Evolutionary conservation across 371 early-diverging fungal species (phyloP), one percentile per base, ranked within the genome.

Genomic region (Mortierella sp.): DNA sequence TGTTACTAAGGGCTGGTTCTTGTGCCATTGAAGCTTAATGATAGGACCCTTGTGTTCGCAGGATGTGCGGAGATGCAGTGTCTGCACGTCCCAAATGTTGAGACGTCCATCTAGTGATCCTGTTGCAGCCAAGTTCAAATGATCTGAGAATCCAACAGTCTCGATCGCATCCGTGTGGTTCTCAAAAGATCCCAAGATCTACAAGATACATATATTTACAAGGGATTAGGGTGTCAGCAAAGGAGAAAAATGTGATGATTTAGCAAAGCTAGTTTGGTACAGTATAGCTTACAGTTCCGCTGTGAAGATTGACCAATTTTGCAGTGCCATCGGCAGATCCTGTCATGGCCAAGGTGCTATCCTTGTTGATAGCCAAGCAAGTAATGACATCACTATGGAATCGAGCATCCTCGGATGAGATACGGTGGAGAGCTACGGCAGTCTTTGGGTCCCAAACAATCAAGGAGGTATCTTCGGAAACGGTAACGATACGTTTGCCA

Each of bases 371-470:
- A 10, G 89, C 92, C 5, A 98, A 75, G 51, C 91, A 86, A 4
- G 94, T 95, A 62, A 98, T 91, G n/a, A 89, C 89, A 37, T 92
- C 93, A 52, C 89, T 86, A 83, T 97, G 96, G 90, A 97, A 97
- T 63, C 98, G 92, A 39, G 91, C 93, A 84, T 98, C 96, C 0
- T 92, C 91, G 11, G 91, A 78, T 5, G 90, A 86, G 49, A 95
- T 77, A 58, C 88, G 88, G 49, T 84, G 71, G 2, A 90, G 84
- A 0, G 95, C 91, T 12, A 84, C 72, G 2, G 96, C 96, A 9
- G 94, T 90, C 83, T 94, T 95, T 40, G 99, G 99, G 78, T 98
- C 97, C 97, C 97, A 99, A 5, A 95, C 84, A 37, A 95, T 93
- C 62, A 97, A 78, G 5, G 93, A 81, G 9, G 92, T 90, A 84